Percentiles rank a stretch among this genome's conserved stretches.
phyloP scores from a whole-genome alignment of 139 green algal genomes.

The Ettlia oleoabundans region DNA sequence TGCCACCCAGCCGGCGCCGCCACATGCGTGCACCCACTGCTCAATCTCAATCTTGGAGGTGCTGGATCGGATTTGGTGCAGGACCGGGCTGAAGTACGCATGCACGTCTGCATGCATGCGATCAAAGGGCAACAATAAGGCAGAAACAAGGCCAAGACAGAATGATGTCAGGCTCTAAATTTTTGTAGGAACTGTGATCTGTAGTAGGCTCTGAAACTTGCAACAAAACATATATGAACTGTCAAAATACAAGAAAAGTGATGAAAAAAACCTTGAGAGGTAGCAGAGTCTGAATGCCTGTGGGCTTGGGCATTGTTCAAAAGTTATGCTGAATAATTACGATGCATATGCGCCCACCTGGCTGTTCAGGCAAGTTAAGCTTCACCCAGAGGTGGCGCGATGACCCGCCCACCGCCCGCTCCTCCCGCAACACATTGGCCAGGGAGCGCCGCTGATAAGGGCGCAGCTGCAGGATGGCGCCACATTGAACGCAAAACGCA shows the following conservation, averaged over 20 bases:
- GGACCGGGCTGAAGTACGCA: constrained; percentile 12
- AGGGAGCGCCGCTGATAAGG: constrained; percentile 39
- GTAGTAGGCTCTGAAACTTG: too few relatives aligned
- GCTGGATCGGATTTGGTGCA: constrained; percentile 36
- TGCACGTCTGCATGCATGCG: constrained; percentile 3
- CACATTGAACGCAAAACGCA: too few relatives aligned
- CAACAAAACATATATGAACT: too few relatives aligned
- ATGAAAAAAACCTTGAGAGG: too few relatives aligned
- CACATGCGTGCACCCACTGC: constrained; percentile 24
- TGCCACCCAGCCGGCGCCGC: constrained; percentile 37
- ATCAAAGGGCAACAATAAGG: neutral
- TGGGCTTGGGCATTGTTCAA: neutral
- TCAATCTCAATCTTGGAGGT: constrained; percentile 30
- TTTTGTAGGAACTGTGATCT: too few relatives aligned
- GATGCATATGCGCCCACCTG: too few relatives aligned
- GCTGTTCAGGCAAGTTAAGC: constrained; percentile 14
- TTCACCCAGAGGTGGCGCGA: constrained; percentile 41
- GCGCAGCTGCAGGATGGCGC: constrained; percentile 24
- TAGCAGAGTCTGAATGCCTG: neutral
- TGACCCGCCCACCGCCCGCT: constrained; percentile 29
- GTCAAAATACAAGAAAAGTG: too few relatives aligned
- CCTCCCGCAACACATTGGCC: constrained; percentile 26
- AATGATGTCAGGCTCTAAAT: too few relatives aligned
- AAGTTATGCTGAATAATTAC: too few relatives aligned
- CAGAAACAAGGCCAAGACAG: neutral